Base-by-base conservation (phyloP, 371 early-diverging fungal genomes). In the Rhizomucor pusillus region DNA sequence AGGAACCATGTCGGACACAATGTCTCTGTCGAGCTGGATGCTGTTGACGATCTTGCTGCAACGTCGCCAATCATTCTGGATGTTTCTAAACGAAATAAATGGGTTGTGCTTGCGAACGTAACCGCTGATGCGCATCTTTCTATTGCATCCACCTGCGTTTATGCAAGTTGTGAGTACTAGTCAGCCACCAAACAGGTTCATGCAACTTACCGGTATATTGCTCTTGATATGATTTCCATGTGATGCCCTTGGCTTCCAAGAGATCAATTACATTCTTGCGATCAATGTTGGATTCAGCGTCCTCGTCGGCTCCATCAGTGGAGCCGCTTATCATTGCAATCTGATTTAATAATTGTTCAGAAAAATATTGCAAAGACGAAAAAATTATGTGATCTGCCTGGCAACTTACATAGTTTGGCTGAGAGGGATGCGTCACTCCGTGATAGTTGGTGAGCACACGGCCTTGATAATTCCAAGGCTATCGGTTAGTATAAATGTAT, bases 191-290 rank as follows among this genome's bases (percentile, higher is more conserved):
- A n/a, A n/a, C n/a, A n/a, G n/a, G n/a, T n/a, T n/a, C n/a, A n/a
- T n/a, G n/a, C n/a, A n/a, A 29, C 29, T 5, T 29, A 29, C 29
- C 29, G 14, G 84, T 80, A 51, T 77, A 82, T 22, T 79, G 66
- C 63, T 89, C 85, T 57, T 80, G 75, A 56, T 87, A 89, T 11
- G 75, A 57, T 58, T 76, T 85, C 90, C 90, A 89, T 23, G 80
- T 64, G 23, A 87, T 59, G 0, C 73, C 69, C 59, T 78, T 82
- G 14, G 69, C 60, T 53, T 87, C 87, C 39, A 89, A 61, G 4
- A 85, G 66, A 60, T 87, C 88, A n/a, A 81, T 85, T 35, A 87
- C 60, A 46, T 43, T 79, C 19, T 55, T 45, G 2, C 74, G 57
- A 46, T 69, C 59, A 54, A 75, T 50, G 25, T 75, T 68, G 34